phyloP scores from a whole-genome alignment of 257 asterid species.

The Fraxinus quadrangulata region DNA sequence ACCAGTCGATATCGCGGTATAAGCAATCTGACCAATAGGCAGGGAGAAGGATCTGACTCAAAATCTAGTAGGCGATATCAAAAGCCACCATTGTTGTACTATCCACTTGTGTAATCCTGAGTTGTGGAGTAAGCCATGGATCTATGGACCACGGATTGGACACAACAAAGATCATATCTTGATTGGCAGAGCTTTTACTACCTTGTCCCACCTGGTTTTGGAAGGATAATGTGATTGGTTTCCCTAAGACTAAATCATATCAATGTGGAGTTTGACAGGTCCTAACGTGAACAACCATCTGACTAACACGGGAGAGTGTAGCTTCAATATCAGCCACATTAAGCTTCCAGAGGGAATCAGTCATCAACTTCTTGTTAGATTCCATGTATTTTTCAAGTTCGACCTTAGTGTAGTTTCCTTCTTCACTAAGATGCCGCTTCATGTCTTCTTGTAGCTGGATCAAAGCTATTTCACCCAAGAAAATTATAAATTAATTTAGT shows the following conservation, averaged over 20 bases:
- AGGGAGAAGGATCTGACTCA: not conserved
- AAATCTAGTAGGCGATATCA: not conserved
- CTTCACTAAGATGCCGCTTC: conserved; percentile 79
- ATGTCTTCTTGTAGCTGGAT: conserved; percentile 96
- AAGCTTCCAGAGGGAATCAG: conserved; percentile 97
- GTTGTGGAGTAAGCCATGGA: not conserved
- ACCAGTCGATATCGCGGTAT: not conserved
- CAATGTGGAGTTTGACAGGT: too few relatives aligned
- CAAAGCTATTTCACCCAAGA: conserved; percentile 90
- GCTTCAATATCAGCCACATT: conserved; percentile 97
- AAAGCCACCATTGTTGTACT: not conserved
- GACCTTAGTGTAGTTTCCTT: conserved; percentile 89
- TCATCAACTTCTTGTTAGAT: conserved; percentile 93
- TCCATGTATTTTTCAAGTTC: conserved; percentile 91
- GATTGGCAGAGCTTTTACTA: not conserved
- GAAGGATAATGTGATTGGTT: not conserved
- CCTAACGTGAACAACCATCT: too few relatives aligned
- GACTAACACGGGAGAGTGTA: conserved; percentile 94
- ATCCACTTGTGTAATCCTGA: not conserved
- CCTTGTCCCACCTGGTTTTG: not conserved
- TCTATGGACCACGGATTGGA: not conserved
- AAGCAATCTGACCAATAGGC: not conserved
- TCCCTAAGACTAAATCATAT: not conserved
- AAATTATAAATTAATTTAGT: conserved; percentile 15
- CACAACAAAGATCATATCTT: not conserved